Conservation (phyloP, 345 rosid genomes). For the Populus tremula region DNA sequence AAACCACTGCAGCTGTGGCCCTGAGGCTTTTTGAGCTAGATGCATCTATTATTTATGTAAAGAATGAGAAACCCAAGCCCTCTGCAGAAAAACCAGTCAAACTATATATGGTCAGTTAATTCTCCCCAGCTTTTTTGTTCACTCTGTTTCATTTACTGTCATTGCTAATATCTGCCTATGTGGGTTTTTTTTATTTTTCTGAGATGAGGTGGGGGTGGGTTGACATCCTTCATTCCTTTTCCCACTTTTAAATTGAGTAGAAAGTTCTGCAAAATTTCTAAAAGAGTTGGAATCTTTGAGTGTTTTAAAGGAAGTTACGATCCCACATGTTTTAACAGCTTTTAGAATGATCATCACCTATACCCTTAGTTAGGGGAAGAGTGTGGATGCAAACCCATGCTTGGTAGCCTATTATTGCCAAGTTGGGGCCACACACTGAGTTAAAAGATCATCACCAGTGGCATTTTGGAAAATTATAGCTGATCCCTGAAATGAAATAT, state of each 20-base stretch:
- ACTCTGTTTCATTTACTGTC: background rate
- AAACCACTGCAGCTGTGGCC: constrained; percentile 75
- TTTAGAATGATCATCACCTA: no score
- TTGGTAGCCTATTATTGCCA: background rate
- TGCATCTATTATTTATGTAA: constrained; percentile 49
- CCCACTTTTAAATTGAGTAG: no score
- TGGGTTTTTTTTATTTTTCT: no score
- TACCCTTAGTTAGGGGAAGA: no score
- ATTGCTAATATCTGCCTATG: background rate
- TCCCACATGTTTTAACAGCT: background rate
- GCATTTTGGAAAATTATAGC: background rate
- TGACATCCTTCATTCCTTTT: no score
- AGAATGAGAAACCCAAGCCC: constrained; percentile 56
- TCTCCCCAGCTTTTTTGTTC: background rate
- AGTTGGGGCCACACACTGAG: background rate
- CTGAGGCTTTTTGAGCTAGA: constrained; percentile 85
- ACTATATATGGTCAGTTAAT: constrained; percentile 51
- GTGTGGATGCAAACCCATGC: background rate
- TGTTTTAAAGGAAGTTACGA: background rate
- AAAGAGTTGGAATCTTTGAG: no score
- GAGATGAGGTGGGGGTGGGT: background rate
- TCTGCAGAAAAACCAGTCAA: constrained; percentile 42
- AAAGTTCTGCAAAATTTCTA: no score
- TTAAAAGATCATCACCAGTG: background rate
- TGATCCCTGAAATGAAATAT: background rate